Percentiles rank a stretch among this genome's conserved stretches.
Conservation (phyloP, 139 green algal species). For the Nannochloris sp. region DNA sequence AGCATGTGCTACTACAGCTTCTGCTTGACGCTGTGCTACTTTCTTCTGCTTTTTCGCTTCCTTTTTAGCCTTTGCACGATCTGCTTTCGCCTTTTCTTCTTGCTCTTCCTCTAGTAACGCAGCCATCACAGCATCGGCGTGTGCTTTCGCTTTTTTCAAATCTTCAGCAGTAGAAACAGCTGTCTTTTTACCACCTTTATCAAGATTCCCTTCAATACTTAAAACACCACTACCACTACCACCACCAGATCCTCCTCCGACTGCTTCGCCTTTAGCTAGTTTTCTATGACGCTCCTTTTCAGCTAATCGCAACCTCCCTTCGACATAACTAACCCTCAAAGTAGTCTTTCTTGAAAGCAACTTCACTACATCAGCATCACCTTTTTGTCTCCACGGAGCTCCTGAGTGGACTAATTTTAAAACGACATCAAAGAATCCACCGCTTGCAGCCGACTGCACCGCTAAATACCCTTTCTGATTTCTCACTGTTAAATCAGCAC, state of each 20-base stretch:
- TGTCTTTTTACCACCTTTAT: not conserved
- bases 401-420: slow-evolving; percentile 38
- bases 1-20: not conserved
- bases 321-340: slow-evolving; percentile 37
- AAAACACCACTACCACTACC: not conserved
- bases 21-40: not conserved
- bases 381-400: slow-evolving; percentile 28
- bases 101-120: slow-evolving; percentile 33
- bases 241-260: not conserved
- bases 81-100: slow-evolving; percentile 9
- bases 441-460: slow-evolving; percentile 34
- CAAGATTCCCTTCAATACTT: not conserved
- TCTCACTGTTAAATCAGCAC: slow-evolving; percentile 23
- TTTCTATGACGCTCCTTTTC: slow-evolving; percentile 36
- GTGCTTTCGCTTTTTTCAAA: slow-evolving; percentile 3
- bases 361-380: slow-evolving; percentile 45
- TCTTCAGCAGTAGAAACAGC: not conserved
- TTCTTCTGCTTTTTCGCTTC: slow-evolving; percentile 17
- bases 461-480: slow-evolving; percentile 32
- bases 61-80: slow-evolving; percentile 15
- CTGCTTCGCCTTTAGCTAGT: not conserved
- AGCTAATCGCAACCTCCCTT: slow-evolving; percentile 35
- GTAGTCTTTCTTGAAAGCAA: slow-evolving; percentile 40
- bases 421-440: slow-evolving; percentile 41
- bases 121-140: slow-evolving; percentile 39